A percentile compares a stretch with the other conserved stretches of the same genome.
These are phyloP conservation scores for Chiua virens DNA, from an alignment of 768 basidiomycete genomes.

Conservation along the genomic window DNA sequence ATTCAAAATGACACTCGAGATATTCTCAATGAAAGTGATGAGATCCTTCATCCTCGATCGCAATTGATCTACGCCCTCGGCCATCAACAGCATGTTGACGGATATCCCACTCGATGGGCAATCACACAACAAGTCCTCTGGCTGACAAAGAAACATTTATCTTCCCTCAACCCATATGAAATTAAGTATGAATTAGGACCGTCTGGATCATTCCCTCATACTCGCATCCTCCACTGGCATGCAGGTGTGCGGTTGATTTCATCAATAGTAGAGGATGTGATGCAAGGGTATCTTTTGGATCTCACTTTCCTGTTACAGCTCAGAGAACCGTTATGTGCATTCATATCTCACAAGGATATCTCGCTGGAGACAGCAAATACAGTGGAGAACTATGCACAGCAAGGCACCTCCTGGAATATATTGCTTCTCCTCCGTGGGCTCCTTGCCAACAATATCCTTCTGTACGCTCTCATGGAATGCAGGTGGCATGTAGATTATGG, in stretches of 20 bases:
- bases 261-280: constrained; percentile 15
- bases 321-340: constrained; percentile 5
- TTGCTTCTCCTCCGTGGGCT: constrained; percentile 37
- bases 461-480: constrained; percentile 31
- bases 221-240: constrained; percentile 20
- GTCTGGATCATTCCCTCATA: constrained; percentile 20
- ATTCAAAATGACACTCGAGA: constrained; percentile 18
- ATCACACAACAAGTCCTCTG: constrained; percentile 31
- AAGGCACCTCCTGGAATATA: constrained; percentile 14
- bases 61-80: constrained; percentile 39
- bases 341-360: constrained; percentile 19
- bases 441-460: constrained; percentile 30
- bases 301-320: constrained; percentile 13
- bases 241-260: constrained; percentile 11
- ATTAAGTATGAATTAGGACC: constrained; percentile 16
- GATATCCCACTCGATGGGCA: constrained; percentile 35
- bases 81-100: constrained; percentile 25
- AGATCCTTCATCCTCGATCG: constrained; percentile 34
- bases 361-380: neutral
- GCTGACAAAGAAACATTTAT: constrained; percentile 19
- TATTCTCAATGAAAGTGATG: constrained; percentile 33
- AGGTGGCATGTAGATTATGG: constrained; percentile 43
- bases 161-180: constrained; percentile 7
- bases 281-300: constrained; percentile 14
- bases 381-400: constrained; percentile 6